Conservation (phyloP, 1,284 basidiomycete genomes). For the Ustilago shanxiensis region DNA sequence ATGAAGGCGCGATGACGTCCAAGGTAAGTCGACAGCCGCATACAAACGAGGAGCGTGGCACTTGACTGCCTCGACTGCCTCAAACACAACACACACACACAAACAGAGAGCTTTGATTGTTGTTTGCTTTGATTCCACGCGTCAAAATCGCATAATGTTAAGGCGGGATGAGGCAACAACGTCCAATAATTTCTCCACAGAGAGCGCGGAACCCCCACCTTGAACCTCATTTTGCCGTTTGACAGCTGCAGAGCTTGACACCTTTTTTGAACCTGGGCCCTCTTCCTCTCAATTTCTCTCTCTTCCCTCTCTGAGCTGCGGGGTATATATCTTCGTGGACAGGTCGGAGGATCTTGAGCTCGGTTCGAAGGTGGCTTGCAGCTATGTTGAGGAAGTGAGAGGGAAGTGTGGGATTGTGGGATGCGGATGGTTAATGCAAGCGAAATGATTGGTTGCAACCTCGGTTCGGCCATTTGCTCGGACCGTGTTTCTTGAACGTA, state of each 20-base stretch:
- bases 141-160: not conserved
- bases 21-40: constrained; percentile 4
- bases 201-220: not conserved
- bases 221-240: not conserved
- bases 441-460: constrained; percentile 10
- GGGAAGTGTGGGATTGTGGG: not conserved
- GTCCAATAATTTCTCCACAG: too few relatives aligned
- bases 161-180: not conserved
- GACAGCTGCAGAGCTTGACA: not conserved
- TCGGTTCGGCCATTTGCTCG: constrained; percentile 28
- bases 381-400: not conserved
- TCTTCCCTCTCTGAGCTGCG: not conserved
- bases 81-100: not conserved
- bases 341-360: not conserved
- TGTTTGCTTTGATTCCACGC: constrained; percentile 8
- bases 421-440: constrained; percentile 7
- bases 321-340: not conserved
- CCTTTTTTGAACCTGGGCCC: not conserved
- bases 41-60: not conserved
- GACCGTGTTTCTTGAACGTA: too few relatives aligned
- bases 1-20: constrained; percentile 6
- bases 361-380: not conserved
- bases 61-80: constrained; percentile 6
- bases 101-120: constrained; percentile 9
- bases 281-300: not conserved